Base-by-base conservation (phyloP, 108 stramenopile genomes). In the Ochromonas danica region DNA sequence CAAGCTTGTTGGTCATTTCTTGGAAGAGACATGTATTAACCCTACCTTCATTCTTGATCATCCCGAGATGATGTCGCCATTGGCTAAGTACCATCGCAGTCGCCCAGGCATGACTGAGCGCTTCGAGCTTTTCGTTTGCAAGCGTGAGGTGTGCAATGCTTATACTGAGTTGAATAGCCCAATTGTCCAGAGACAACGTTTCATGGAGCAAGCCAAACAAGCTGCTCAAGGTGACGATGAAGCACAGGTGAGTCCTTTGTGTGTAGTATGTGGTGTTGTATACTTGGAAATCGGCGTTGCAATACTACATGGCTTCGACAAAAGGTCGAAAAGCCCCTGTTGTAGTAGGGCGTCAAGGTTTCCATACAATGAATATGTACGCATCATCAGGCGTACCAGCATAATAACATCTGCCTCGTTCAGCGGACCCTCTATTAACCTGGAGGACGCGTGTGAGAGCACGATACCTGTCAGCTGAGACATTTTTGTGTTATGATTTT, bases 151-250 rank as follows among this genome's bases (percentile, higher is more conserved):
- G 85, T 95, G 94, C 79, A 99, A 99, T 86, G 98, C 98, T 10
- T 99, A 99, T 92, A 99, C 98, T n/a, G 98, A 99, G 90, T 93
- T 99, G 88, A 99, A 99, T 87, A 91, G 97, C 78, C 98, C 98
- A 14, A 87, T 90, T 43, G 92, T 96, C 39, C 98, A 99, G 86
- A 86, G 89, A 36, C 75, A 85, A 77, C 91, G 96, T 31, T 98
- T 98, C 82, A 86, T 92, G 72, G 95, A 93, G 77, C 98, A 98
- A 87, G 94, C 95, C 81, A 89, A 89, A 85, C 92, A 92, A 33
- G 93, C 92, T 71, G 91, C 90, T 45, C 92, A 90, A 35, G 98
- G 98, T 71, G 98, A 99, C 85, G 96, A 99, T 83, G 98, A 99
- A 87, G 98, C 98, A 61, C 96, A 96, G 82, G 81, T 75, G 41